Evolutionary conservation across 495 filamentous ascomycete species (phyloP), one percentile per base, ranked within the genome.

Genomic region (Apiosordaria backusii): DNA sequence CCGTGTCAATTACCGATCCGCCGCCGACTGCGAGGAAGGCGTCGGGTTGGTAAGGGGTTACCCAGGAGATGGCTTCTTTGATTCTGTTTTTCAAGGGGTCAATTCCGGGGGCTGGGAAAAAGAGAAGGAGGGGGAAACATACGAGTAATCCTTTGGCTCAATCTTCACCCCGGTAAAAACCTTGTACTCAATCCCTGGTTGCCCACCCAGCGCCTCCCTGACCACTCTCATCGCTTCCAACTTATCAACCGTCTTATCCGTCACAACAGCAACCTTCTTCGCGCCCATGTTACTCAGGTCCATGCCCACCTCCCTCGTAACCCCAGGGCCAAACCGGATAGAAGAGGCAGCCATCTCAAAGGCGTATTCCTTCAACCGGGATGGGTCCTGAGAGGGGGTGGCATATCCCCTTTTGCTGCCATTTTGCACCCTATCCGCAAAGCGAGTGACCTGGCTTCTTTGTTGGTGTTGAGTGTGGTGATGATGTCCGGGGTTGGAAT

Each of bases 231-330:
- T 94, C 21, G 92, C 93, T 75, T 90, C 83, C 64, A 99, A 80
- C 72, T 89, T 86, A 69, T 82, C 77, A 9, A 99, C 91, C 45
- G 84, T 96, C 57, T 76, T 74, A 74, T 99, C 95, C 58, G 95
- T 98, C 21, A 99, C 92, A 23, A 99, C 88, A 72, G 91, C 90
- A 45, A 99, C 93, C 29, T 87, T 87, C 79, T 91, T 91, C 2
- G 88, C 86, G 18, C 89, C 88, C 85, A 99, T 86, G 74, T 98
- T 99, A 78, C 86, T 86, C 71, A 99, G 89, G 77, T 99, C 95
- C 95, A 99, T 99, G 66, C 95, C 95, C n/a, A 98, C 93, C 78
- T 99, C 95, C 75, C 90, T 89, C 16, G 95, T 99, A n/a, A 87
- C 88, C 4, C 95, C 95, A 0, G 91, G 90, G 0, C 95, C 95